Evolutionary conservation across 2,329 filamentous ascomycete genomes (phyloP).

Genomic region (Fusarium coicis): DNA sequence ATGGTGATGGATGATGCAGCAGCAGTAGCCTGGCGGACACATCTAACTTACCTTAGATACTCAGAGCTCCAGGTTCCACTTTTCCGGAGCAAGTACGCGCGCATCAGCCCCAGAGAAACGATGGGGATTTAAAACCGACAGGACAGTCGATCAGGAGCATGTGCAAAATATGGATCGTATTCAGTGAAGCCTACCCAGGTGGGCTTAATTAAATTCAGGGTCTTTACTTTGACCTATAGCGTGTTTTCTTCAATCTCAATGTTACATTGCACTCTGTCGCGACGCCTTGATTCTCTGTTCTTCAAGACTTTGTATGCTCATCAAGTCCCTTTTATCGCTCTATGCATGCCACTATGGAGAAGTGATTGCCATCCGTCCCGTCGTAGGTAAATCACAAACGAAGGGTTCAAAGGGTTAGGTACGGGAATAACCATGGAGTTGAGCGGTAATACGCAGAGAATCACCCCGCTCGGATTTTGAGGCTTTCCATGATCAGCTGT

Average conservation of each 20-base stretch:
- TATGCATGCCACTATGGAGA: neutral
- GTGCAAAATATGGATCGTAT: neutral
- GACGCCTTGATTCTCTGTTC: neutral
- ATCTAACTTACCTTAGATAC: conserved; percentile 10
- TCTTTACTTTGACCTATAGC: neutral
- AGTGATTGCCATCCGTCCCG: neutral
- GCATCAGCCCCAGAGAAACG: neutral
- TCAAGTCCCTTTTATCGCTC: neutral
- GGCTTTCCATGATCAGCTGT: conserved; percentile 4
- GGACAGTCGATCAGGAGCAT: neutral
- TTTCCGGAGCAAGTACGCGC: conserved; percentile 24
- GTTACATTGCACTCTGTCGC: neutral
- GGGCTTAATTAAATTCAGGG: neutral
- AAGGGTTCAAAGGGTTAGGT: neutral
- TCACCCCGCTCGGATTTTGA: conserved; percentile 5
- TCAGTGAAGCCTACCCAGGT: neutral
- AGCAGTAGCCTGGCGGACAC: conserved; percentile 39
- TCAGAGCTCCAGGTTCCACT: conserved; percentile 28
- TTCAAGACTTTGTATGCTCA: neutral
- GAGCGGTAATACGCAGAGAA: neutral
- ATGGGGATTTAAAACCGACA: neutral
- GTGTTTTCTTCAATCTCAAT: neutral
- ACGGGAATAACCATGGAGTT: neutral
- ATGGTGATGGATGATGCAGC: conserved; percentile 45
- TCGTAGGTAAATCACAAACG: neutral